phyloP scores from a whole-genome alignment of 768 basidiomycete genomes.

The Lenzites betulinus region DNA sequence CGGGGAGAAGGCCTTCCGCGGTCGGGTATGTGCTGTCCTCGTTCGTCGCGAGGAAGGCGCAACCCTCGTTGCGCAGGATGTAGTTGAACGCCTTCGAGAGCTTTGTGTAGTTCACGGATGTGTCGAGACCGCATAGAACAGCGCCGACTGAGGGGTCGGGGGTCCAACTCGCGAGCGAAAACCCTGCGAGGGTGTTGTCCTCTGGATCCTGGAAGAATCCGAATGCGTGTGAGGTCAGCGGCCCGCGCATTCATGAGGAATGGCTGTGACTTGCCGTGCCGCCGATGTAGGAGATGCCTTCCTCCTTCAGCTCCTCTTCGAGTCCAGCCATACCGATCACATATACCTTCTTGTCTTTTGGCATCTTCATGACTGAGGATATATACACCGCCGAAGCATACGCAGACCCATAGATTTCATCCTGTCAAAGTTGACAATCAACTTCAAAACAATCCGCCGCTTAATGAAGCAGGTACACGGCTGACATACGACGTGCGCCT shows the following conservation, averaged over 20 bases:
- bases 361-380: constrained; percentile 85
- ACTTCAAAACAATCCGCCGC: no score
- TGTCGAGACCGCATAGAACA: constrained; percentile 93
- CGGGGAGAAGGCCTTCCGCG: constrained; percentile 73
- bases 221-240: not conserved
- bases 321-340: constrained; percentile 91
- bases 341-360: constrained; percentile 91
- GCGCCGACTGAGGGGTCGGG: constrained; percentile 83
- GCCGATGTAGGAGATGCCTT: constrained; percentile 79
- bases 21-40: constrained; percentile 90
- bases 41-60: constrained; percentile 89
- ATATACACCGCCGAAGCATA: constrained; percentile 85
- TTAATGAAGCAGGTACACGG: not conserved
- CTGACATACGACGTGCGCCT: constrained; percentile 75
- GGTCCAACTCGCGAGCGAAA: constrained; percentile 68
- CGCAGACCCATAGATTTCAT: constrained; percentile 96
- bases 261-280: constrained; percentile 66
- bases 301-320: constrained; percentile 90
- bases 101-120: constrained; percentile 89
- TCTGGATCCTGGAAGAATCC: constrained; percentile 65
- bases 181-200: constrained; percentile 73
- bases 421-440: constrained; percentile 49
- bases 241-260: not conserved
- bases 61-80: constrained; percentile 75
- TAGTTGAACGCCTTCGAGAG: constrained; percentile 91